Percentiles rank a stretch among this genome's conserved stretches.
phyloP scores from a whole-genome alignment of 176 grass and related monocot genomes.

The Ananas comosus region DNA sequence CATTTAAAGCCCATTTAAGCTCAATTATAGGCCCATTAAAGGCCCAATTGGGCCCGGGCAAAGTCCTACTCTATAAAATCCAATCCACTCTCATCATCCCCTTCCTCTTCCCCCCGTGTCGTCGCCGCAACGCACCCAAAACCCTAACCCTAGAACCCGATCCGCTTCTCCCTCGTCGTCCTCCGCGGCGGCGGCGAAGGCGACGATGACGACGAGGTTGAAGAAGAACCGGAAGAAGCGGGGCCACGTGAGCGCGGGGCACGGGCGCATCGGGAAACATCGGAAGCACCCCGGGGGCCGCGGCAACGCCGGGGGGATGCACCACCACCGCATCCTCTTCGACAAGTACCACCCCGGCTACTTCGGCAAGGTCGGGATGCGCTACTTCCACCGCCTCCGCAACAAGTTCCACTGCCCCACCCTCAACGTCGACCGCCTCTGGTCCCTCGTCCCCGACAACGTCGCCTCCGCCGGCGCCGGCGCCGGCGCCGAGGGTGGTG shows the following conservation, averaged over 20 bases:
- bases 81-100: no score
- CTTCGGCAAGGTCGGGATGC: constrained; percentile 11
- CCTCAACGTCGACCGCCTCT: constrained; percentile 6
- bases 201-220: background rate
- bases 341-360: constrained; percentile 13
- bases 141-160: background rate
- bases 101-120: no score
- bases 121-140: no score
- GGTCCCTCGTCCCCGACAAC: background rate
- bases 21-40: no score
- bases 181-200: background rate
- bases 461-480: background rate
- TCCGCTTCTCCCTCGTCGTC: no score
- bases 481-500: background rate
- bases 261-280: no score
- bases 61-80: no score
- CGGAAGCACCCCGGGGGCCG: background rate
- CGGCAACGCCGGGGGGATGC: constrained; percentile 13
- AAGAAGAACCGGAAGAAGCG: constrained; percentile 7
- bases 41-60: no score
- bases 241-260: constrained; percentile 2
- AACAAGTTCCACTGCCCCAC: constrained; percentile 13
- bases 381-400: constrained; percentile 11
- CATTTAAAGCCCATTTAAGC: no score
- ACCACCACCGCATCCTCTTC: constrained; percentile 16